phyloP scores from a whole-genome alignment of 345 rosid species.

The Salix purpurea region DNA sequence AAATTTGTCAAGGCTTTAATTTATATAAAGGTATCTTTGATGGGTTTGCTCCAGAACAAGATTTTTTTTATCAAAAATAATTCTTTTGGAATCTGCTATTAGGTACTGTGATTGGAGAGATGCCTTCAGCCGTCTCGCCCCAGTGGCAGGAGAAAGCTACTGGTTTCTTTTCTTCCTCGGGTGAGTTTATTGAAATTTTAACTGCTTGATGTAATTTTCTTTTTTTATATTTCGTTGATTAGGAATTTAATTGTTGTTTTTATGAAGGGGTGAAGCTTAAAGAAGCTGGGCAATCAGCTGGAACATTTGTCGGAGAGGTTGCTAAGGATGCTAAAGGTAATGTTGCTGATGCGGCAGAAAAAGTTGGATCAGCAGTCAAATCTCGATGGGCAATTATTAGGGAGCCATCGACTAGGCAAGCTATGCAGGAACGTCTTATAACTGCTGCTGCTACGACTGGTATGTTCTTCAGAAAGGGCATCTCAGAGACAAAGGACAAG shows the following conservation, averaged over 20 bases:
- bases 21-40: not conserved
- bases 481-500: conserved; percentile 83
- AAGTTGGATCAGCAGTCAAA: conserved; percentile 67
- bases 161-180: conserved; percentile 87
- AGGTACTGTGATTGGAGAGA: conserved; percentile 30
- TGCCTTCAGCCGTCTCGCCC: conserved; percentile 72
- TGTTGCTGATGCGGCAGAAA: conserved; percentile 74
- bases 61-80: not conserved
- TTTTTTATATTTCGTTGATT: conserved; percentile 1
- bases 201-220: not conserved
- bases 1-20: not conserved
- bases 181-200: conserved; percentile 42
- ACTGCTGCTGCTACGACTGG: conserved; percentile 89
- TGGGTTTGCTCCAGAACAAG: not conserved
- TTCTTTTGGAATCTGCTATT: not conserved
- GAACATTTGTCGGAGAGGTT: conserved; percentile 72
- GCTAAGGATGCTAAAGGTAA: conserved; percentile 94
- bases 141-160: conserved; percentile 86
- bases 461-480: conserved; percentile 71
- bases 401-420: conserved; percentile 83
- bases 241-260: conserved; percentile 8
- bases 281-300: conserved; percentile 83
- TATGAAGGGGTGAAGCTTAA: conserved; percentile 68
- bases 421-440: conserved; percentile 71
- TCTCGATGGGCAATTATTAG: conserved; percentile 74